These are phyloP conservation scores for Erodium trifolium DNA, from an alignment of 441 rosid species.

Conservation along the genomic window DNA sequence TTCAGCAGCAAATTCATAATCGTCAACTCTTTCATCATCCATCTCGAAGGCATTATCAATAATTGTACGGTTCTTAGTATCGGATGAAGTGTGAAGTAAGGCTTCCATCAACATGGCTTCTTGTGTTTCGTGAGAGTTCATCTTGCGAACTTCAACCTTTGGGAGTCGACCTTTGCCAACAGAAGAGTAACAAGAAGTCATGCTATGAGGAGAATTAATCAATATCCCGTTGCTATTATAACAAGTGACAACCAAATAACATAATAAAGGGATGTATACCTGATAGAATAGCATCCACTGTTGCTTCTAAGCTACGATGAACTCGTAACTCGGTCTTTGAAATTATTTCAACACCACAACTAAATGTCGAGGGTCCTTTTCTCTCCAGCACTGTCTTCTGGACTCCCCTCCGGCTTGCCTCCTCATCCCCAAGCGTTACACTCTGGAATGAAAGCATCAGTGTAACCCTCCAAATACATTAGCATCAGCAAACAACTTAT, in stretches of 20 bases:
- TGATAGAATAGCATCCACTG: conserved; percentile 78
- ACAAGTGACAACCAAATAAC: background rate
- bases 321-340: conserved; percentile 78
- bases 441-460: conserved; percentile 31
- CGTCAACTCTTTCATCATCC: conserved; percentile 23
- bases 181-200: conserved; percentile 21
- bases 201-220: background rate
- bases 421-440: conserved; percentile 86
- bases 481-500: background rate
- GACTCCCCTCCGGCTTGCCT: conserved; percentile 77
- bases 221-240: conserved; percentile 6
- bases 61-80: conserved; percentile 27
- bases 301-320: conserved; percentile 82
- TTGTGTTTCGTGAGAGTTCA: conserved; percentile 34
- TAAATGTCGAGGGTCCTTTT: conserved; percentile 81
- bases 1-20: conserved; percentile 29
- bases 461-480: background rate
- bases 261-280: conserved; percentile 29
- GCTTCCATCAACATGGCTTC: conserved; percentile 28
- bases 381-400: conserved; percentile 84
- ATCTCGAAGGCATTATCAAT: conserved; percentile 28
- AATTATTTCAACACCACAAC: conserved; percentile 66
- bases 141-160: conserved; percentile 53
- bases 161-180: conserved; percentile 53
- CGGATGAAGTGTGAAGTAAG: conserved; percentile 18